Conservation (phyloP, 1,284 basidiomycete species). For the Exobasidium cylindrosporum region DNA sequence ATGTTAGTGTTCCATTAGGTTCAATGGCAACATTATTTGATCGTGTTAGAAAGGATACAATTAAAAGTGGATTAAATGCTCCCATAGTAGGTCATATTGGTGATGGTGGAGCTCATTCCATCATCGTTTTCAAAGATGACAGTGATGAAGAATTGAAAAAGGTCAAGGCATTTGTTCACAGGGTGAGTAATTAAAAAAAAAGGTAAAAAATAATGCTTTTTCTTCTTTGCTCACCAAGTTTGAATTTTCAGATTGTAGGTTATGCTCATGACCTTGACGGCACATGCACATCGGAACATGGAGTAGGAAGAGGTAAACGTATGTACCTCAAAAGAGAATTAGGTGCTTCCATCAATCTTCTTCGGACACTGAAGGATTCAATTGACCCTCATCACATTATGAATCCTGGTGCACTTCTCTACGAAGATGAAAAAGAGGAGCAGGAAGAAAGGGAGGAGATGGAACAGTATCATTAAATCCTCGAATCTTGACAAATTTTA, state of each 20-base stretch:
- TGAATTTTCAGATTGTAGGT: constrained; percentile 53
- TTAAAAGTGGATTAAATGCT: constrained; percentile 63
- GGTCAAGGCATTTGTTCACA: constrained; percentile 58
- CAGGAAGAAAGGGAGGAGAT: constrained; percentile 2
- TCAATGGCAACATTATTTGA: constrained; percentile 71
- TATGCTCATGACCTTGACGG: constrained; percentile 59
- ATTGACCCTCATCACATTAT: constrained; percentile 43
- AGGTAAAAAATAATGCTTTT: not conserved
- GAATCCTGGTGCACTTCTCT: constrained; percentile 38
- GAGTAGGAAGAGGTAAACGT: constrained; percentile 42
- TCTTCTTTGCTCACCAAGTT: not conserved
- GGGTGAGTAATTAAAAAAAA: constrained; percentile 36
- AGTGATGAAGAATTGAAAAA: constrained; percentile 33
- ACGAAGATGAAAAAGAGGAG: constrained; percentile 3
- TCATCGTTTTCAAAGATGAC: constrained; percentile 34
- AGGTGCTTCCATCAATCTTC: constrained; percentile 36
- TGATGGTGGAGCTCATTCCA: constrained; percentile 65
- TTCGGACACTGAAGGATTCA: constrained; percentile 35
- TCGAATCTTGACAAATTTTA: not conserved
- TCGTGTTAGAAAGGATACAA: constrained; percentile 72
- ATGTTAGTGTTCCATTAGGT: constrained; percentile 71
- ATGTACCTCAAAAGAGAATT: constrained; percentile 39
- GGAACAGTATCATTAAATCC: not conserved
- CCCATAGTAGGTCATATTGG: constrained; percentile 78
- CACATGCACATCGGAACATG: constrained; percentile 58